Conservation (phyloP, 306 rosid species). For the Citrullus colocynthis region DNA sequence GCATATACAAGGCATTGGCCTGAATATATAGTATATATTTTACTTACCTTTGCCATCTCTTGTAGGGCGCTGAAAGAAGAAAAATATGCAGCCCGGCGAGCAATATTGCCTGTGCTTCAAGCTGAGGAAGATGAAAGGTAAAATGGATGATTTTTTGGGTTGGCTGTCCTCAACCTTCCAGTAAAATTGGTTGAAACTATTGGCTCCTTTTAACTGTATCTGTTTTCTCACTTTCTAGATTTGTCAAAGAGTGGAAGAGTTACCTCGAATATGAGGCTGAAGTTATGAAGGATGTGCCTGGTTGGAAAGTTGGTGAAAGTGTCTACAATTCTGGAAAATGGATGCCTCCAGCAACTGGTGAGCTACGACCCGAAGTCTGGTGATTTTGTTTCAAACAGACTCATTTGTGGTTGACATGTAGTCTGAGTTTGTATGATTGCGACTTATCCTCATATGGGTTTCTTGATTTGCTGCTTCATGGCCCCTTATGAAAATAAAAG, state of each 20-base stretch:
- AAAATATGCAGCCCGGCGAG: constrained; percentile 81
- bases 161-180: neutral
- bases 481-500: constrained; percentile 5
- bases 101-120: constrained; percentile 83
- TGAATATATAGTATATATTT: neutral
- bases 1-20: neutral
- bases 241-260: constrained; percentile 88
- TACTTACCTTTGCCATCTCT: constrained; percentile 5
- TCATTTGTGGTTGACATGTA: constrained; percentile 1
- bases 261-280: constrained; percentile 95
- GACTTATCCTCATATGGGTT: neutral
- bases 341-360: constrained; percentile 92
- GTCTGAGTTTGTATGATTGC: neutral
- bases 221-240: constrained; percentile 32
- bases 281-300: constrained; percentile 97
- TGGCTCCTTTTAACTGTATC: neutral
- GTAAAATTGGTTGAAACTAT: neutral
- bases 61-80: constrained; percentile 86
- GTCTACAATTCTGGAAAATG: constrained; percentile 93
- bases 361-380: constrained; percentile 95
- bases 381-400: constrained; percentile 28
- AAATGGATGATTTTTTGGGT: neutral
- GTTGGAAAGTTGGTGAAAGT: constrained; percentile 94
- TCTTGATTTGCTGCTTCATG: constrained; percentile 1
- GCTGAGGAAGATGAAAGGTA: constrained; percentile 99